Base-by-base conservation (phyloP, 306 rosid species). In the Castanea crenata region DNA sequence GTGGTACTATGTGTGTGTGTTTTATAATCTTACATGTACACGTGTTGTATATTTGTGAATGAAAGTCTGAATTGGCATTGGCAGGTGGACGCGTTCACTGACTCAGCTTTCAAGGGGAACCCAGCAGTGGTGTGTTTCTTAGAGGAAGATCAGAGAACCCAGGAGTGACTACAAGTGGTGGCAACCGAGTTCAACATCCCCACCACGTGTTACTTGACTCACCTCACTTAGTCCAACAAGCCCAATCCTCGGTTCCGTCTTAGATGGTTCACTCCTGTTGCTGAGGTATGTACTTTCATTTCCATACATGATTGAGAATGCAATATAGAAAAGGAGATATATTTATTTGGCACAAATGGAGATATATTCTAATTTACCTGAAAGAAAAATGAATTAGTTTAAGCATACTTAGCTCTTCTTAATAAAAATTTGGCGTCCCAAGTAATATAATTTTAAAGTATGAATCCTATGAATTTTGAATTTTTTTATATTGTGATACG, bases 261-360 rank as follows among this genome's bases (percentile, higher is more conserved):
- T 78, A 84, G 94, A 89, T 94, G 96, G 97, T 94, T 92, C 83
- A 86, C 97, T 83, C 94, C 92, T 75, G 59, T 83, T 55, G 0
- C 64, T 76, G 96, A 90, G 93, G 93, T 90, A 10, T 46, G 13
- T 11, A 46, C 13, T 46, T 46, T 46, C 52, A 46, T 46, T 46
- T 46, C 12, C 52, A 46, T 7, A 35, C 41, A 35, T 35, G 41
- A 6, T 8, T 35, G 41, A 35, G 41, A 5, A 35, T 1, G 41
- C 41, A 35, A 35, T 35, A 35, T 35, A 35, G 41, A 35, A 35
- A 35, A 35, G 41, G 41, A 35, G 41, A 35, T 35, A 32, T 32
- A 34, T 34, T 34, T 34, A 5, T 34, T 34, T 34, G 35, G 35
- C 35, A 34, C 6, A 34, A 34, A 34, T 4, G 35, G 35, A 34